Evolutionary conservation across 306 rosid species (phyloP).

Genomic region (Heteromeles arbutifolia): DNA sequence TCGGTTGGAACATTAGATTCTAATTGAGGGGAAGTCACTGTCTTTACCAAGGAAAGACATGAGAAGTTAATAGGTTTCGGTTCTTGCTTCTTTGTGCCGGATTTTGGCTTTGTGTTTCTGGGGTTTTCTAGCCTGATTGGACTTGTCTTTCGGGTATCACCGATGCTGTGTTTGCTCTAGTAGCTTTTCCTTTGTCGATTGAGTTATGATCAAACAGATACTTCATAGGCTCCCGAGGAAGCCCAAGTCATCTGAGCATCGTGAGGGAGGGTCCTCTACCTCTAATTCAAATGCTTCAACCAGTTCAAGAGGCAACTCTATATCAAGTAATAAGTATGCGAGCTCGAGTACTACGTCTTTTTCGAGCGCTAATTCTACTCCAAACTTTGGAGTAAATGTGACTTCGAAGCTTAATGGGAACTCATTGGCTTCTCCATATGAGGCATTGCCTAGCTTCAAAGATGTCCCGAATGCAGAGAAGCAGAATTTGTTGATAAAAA

Average conservation of each 20-base stretch:
- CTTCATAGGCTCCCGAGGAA: conserved; percentile 83
- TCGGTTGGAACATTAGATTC: conserved; percentile 25
- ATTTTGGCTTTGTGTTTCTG: conserved; percentile 27
- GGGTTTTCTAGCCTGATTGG: conserved; percentile 11
- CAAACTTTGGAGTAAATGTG: conserved; percentile 43
- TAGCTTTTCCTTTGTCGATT: conserved; percentile 23
- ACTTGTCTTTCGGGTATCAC: conserved; percentile 8
- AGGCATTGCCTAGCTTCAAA: conserved; percentile 77
- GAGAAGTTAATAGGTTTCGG: conserved; percentile 16
- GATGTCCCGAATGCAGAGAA: conserved; percentile 87
- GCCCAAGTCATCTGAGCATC: conserved; percentile 69
- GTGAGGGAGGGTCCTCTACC: conserved; percentile 66
- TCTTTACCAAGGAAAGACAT: conserved; percentile 22
- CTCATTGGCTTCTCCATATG: conserved; percentile 42
- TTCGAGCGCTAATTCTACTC: conserved; percentile 44
- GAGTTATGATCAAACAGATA: conserved; percentile 88
- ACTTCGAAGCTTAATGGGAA: conserved; percentile 70
- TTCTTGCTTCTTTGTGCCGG: conserved; percentile 17
- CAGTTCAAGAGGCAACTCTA: conserved; percentile 46
- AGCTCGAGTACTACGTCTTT: conserved; percentile 38
- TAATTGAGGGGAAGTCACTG: conserved; percentile 11
- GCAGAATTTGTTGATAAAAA: conserved; percentile 65
- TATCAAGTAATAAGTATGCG: conserved; percentile 37
- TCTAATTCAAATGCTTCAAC: conserved; percentile 58
- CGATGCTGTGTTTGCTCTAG: conserved; percentile 32